phyloP scores from a whole-genome alignment of 2,329 filamentous ascomycete genomes.

The Biscogniauxia sp. region DNA sequence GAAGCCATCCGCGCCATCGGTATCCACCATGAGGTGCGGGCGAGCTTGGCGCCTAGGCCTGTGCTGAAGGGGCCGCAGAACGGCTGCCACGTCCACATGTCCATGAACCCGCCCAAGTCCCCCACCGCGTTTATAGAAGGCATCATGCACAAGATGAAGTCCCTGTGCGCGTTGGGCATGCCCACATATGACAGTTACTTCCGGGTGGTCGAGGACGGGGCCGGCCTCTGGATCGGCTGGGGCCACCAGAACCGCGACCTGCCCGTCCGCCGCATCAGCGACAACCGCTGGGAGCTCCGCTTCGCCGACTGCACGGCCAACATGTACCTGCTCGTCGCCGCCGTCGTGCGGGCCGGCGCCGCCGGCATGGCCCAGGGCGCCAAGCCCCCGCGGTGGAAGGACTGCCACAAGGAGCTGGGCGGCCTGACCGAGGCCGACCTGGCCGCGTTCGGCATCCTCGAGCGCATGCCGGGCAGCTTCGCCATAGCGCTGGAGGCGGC shows the following conservation, averaged over 20 bases:
- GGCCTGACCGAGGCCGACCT: neutral
- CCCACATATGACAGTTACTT: constrained; percentile 10
- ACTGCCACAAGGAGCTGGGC: neutral
- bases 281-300: constrained; percentile 7
- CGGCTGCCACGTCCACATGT: constrained; percentile 9
- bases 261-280: constrained; percentile 3
- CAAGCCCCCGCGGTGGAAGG: constrained; percentile 5
- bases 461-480: neutral
- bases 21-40: constrained; percentile 5
- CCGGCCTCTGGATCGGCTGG: constrained; percentile 9
- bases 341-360: neutral
- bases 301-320: constrained; percentile 8
- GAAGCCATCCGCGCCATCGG: constrained; percentile 10
- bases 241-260: constrained; percentile 10
- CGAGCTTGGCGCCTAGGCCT: constrained; percentile 5
- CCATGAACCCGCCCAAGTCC: neutral
- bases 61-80: constrained; percentile 4
- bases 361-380: constrained; percentile 1
- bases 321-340: constrained; percentile 3
- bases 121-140: constrained; percentile 3
- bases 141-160: constrained; percentile 6
- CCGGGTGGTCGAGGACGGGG: constrained; percentile 2
- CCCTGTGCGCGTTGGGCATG: constrained; percentile 11
- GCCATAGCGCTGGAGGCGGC: neutral
- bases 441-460: neutral